Percentiles rank a stretch among this genome's conserved stretches.
Evolutionary conservation across 2,329 filamentous ascomycete species (phyloP).

Genomic region (Trichoderma semiorbis): DNA sequence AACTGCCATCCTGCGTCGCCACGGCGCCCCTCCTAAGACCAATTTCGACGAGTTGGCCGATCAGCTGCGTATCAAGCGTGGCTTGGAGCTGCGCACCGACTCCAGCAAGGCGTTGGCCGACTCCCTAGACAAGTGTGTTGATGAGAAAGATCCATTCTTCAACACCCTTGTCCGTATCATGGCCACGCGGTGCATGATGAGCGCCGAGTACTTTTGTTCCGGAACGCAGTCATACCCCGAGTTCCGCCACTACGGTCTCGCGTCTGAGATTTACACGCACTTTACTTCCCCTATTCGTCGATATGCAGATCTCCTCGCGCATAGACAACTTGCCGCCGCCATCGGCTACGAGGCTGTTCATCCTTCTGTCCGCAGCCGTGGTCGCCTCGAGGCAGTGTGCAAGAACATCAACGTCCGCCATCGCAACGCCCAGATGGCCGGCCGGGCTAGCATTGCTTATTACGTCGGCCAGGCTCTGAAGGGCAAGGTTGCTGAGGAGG

Average conservation of each 20-base stretch:
- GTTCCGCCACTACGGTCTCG: constrained; percentile 95
- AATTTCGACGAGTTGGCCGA: constrained; percentile 94
- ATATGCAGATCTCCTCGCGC: constrained; percentile 93
- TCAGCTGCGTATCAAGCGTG: constrained; percentile 84
- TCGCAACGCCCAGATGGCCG: constrained; percentile 94
- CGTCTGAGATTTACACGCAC: constrained; percentile 96
- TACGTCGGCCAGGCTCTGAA: constrained; percentile 96
- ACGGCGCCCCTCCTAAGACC: constrained; percentile 86
- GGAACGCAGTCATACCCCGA: constrained; percentile 90
- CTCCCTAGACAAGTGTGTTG: constrained; percentile 80
- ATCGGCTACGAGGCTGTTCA: constrained; percentile 91
- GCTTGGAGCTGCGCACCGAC: constrained; percentile 74
- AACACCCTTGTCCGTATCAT: constrained; percentile 97
- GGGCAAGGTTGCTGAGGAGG: constrained; percentile 70
- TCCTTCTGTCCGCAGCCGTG: constrained; percentile 73
- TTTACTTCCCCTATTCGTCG: constrained; percentile 97
- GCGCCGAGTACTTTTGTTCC: constrained; percentile 95
- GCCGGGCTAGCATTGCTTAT: constrained; percentile 91
- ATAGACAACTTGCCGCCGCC: constrained; percentile 90
- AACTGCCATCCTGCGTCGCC: constrained; percentile 87
- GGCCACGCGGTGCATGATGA: constrained; percentile 98
- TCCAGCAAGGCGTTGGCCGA: constrained; percentile 92
- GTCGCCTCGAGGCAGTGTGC: constrained; percentile 87
- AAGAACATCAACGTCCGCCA: constrained; percentile 98
- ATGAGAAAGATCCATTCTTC: constrained; percentile 85